A percentile compares a stretch with the other conserved stretches of the same genome.
phyloP scores from a whole-genome alignment of 1,139 yeast species.

The Nakaseomyces delphensis region DNA sequence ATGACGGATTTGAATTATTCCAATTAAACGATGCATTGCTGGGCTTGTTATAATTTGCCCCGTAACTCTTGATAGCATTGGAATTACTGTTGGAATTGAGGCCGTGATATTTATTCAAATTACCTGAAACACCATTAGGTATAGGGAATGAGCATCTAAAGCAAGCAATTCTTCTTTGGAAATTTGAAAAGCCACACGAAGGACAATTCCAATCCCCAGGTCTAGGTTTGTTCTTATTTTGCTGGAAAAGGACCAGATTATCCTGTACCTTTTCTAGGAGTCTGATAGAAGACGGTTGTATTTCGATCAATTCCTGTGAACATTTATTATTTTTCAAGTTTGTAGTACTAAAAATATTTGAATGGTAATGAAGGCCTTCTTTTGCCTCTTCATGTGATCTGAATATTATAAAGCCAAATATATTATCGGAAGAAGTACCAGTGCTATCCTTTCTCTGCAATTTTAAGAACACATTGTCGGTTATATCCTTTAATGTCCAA shows the following conservation, averaged over 20 bases:
- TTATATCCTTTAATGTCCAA: slow-evolving; percentile 62
- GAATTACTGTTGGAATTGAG: slow-evolving; percentile 28
- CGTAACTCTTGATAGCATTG: slow-evolving; percentile 10
- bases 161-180: slow-evolving; percentile 91
- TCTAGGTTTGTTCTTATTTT: slow-evolving; percentile 81
- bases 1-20: not conserved
- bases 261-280: slow-evolving; percentile 78
- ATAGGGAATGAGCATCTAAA: slow-evolving; percentile 88
- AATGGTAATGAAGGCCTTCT: slow-evolving; percentile 70
- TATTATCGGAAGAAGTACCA: slow-evolving; percentile 27
- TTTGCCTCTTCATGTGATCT: slow-evolving; percentile 79
- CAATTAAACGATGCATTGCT: not conserved
- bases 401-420: slow-evolving; percentile 79
- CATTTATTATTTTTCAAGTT: not conserved
- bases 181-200: slow-evolving; percentile 89
- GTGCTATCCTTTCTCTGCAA: not conserved
- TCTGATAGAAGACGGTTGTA: slow-evolving; percentile 73
- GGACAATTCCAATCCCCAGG: slow-evolving; percentile 99
- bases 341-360: slow-evolving; percentile 29
- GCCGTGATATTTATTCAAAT: slow-evolving; percentile 24
- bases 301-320: slow-evolving; percentile 63
- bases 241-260: slow-evolving; percentile 74
- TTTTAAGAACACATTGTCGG: slow-evolving; percentile 18
- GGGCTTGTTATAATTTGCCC: slow-evolving; percentile 7
- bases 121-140: slow-evolving; percentile 36